A percentile compares a stretch with the other conserved stretches of the same genome.
These are phyloP conservation scores for Diaporthe sp. DNA, from an alignment of 2,329 filamentous ascomycete genomes.

Conservation along the genomic window DNA sequence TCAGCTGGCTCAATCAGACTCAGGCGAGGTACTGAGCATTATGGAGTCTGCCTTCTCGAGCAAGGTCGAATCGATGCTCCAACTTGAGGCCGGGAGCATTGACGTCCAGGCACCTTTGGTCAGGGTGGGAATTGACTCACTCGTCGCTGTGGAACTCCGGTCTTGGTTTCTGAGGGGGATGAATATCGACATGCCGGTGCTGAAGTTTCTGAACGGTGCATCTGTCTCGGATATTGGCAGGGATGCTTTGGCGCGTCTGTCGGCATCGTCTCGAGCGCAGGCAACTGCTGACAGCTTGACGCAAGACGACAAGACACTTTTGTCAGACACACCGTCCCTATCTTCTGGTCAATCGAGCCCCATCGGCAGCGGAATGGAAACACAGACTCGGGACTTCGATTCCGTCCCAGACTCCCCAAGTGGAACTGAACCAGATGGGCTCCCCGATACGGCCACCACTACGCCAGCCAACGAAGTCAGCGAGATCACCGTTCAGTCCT, in stretches of 20 bases:
- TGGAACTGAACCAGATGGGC: not conserved
- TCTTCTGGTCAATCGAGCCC: not conserved
- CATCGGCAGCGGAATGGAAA: not conserved
- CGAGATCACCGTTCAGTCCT: not conserved
- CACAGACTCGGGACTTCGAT: no score
- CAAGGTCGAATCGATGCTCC: not conserved
- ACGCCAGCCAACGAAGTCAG: not conserved
- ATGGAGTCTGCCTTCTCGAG: not conserved
- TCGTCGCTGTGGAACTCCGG: constrained; percentile 51
- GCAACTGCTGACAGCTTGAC: not conserved
- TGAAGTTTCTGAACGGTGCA: constrained; percentile 46
- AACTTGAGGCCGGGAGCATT: not conserved
- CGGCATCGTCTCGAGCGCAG: not conserved
- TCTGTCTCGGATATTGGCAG: constrained; percentile 28
- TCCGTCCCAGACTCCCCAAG: not conserved
- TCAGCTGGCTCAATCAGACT: no score
- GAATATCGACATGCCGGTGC: constrained; percentile 55
- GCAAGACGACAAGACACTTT: not conserved
- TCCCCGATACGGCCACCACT: not conserved
- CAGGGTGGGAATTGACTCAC: constrained; percentile 47
- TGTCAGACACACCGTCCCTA: accelerated
- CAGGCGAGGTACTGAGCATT: not conserved
- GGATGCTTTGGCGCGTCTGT: not conserved
- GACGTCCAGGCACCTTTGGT: constrained; percentile 29
- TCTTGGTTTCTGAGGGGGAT: constrained; percentile 60